A percentile compares a stretch with the other conserved stretches of the same genome.
Evolutionary conservation across 352 stramenopile genomes (phyloP).

Genomic region (Globisporangium splendens): DNA sequence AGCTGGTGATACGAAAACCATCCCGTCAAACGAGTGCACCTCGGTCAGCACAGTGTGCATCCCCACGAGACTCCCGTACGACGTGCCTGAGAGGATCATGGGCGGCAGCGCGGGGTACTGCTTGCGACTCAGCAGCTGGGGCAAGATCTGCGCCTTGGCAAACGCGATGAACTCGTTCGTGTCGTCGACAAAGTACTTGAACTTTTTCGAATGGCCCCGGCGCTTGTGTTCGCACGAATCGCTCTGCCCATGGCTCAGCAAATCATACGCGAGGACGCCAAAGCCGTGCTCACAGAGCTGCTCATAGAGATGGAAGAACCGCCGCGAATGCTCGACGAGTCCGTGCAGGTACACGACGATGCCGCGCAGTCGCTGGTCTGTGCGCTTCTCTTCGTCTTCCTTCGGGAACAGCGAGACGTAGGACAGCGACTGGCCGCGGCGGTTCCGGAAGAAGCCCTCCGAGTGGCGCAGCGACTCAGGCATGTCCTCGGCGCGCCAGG

Average conservation of each 20-base stretch:
- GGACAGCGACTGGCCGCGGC: conserved; percentile 11
- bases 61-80: background rate
- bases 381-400: background rate
- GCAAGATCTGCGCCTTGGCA: conserved; percentile 8
- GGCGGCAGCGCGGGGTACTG: background rate
- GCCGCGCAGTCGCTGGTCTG: conserved; percentile 12
- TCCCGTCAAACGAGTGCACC: conserved; percentile 1
- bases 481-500: conserved; percentile 4
- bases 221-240: conserved; percentile 4
- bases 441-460: conserved; percentile 11
- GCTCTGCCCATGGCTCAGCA: conserved; percentile 17
- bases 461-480: conserved; percentile 1
- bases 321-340: conserved; percentile 12
- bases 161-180: conserved; percentile 16
- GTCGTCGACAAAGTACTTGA: conserved; percentile 17
- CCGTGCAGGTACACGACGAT: conserved; percentile 25
- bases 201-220: conserved; percentile 7
- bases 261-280: conserved; percentile 15
- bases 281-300: conserved; percentile 12
- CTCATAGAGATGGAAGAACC: conserved; percentile 14
- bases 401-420: conserved; percentile 17
- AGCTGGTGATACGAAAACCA: conserved; percentile 3
- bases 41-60: conserved; percentile 8
- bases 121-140: background rate
- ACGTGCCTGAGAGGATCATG: background rate